Base-by-base conservation (phyloP, 106 monocot genomes). In the Platanthera guangdongensis region DNA sequence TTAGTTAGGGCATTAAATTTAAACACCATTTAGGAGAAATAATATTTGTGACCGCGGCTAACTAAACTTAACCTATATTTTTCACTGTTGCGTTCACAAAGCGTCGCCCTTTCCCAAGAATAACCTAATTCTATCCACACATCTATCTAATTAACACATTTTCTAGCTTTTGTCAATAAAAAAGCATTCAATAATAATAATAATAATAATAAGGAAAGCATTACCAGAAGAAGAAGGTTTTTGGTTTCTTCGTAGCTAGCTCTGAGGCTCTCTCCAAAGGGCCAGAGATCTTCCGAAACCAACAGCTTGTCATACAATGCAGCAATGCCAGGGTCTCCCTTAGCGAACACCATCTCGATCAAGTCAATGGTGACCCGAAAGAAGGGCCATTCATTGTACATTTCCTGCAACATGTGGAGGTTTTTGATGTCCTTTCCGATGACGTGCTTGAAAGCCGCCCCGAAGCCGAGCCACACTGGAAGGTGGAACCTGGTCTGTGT, bases 301-400 rank as follows among this genome's bases (percentile, higher is more conserved):
- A 99, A 82, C 78, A 99, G 79, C 75, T 90, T 99, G 81, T 99
- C 99, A 78, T 99, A 99, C 48, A 99, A 76, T 51, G 92, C 78
- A 74, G 99, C 99, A 63, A 94, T 99, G 32, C 85, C 86, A 13
- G 99, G 99, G 74, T 99, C 87, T 47, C 99, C 99, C 74, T 99
- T 99, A 22, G 99, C 94, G 57, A 99, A 94, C 48, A 99, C 99
- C 99, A 99, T 99, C 82, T 99, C 99, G 82, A 99, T 78, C 79
- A 99, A 84, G 84, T 99, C 99, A 13, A 99, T 82, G 48, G 99
- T 99, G 78, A 99, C 99, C 70, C 91, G 90, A 74, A 99, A 94
- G 76, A 99, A 99, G 50, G 99, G 99, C 99, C 99, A 99, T 71
- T 84, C 90, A 74, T 92, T 94, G 80, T 94, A 99, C 99, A 99